Base-by-base conservation (phyloP, 257 asterid genomes). In the Catharanthus roseus region DNA sequence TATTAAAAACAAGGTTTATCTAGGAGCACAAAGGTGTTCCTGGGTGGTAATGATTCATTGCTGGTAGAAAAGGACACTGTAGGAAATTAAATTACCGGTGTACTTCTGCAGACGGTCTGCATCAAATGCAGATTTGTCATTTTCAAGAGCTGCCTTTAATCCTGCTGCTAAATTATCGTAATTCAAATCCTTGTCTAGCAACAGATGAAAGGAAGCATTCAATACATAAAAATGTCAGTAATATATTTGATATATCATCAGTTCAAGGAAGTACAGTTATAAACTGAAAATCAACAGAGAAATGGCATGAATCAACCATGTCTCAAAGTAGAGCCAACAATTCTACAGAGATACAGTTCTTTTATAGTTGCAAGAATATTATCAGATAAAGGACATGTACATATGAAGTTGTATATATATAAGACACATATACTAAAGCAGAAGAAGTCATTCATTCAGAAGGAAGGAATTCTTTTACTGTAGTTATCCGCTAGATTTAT, bases 161-260 rank as follows among this genome's bases (percentile, higher is more conserved):
- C 99, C 97, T 51, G 82, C 85, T 71, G 97, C 99, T 79, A 95
- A 81, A 82, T 89, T 88, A 78, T 89, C 99, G 74, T 95, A 95
- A 67, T 77, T 89, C 86, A 95, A 65, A 47, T 91, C 97, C 77
- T 85, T 77, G 75, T 95, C 99, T 95, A 71, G 72, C 85, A 76
- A 65, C 68, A 71, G 56, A 41, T 23, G 53, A 33, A 15, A 62
- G 3, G 41, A 10, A 26, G 24, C 1, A 56, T 10, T 4, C 18
- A 23, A 60, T 12, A 49, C 3, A 58, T 6, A 12, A 28, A 36
- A n/a, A 45, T 18, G 38, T 71, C 68, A 72, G 60, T 36, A 5
- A 31, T 19, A 15, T 28, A 50, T 45, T 68, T 65, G 65, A 51
- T 49, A 36, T 45, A 11, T n/a, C 62, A 65, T 34, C 41, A 49